phyloP scores from a whole-genome alignment of 139 green algal genomes.

The Edaphochlamys debaryana region DNA sequence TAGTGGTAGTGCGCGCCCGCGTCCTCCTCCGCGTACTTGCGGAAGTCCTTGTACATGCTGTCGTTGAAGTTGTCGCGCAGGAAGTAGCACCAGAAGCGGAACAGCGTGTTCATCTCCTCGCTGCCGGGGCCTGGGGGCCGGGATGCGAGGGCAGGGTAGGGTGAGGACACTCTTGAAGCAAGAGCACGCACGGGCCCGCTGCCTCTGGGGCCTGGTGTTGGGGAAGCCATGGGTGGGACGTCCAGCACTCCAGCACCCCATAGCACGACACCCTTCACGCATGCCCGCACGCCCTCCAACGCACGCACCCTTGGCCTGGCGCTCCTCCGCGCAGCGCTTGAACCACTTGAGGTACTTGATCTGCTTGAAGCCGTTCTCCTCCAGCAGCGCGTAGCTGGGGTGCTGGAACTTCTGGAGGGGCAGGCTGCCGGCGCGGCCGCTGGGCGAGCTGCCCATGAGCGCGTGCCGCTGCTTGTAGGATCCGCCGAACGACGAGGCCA shows the following conservation, averaged over 20 bases:
- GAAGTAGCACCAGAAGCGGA: constrained; percentile 99
- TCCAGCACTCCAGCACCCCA: no score
- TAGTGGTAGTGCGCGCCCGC: constrained; percentile 83
- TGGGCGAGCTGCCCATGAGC: constrained; percentile 37
- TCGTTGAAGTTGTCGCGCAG: constrained; percentile 94
- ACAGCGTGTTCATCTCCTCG: constrained; percentile 99
- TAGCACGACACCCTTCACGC: neutral
- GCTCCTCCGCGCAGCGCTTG: constrained; percentile 91
- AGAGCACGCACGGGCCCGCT: no score
- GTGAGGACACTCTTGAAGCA: no score
- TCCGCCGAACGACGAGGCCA: constrained; percentile 22
- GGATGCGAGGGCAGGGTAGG: no score
- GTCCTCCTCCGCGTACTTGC: constrained; percentile 65
- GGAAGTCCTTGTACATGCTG: constrained; percentile 92
- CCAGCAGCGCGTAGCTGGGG: constrained; percentile 89
- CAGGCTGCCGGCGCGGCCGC: constrained; percentile 37
- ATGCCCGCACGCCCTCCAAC: neutral
- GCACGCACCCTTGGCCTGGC: constrained; percentile 71
- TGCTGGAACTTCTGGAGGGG: constrained; percentile 90
- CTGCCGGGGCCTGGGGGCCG: constrained; percentile 39
- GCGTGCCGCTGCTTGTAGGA: constrained; percentile 26
- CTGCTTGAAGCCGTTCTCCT: constrained; percentile 96
- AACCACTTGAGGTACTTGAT: constrained; percentile 87
- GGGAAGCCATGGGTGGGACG: no score
- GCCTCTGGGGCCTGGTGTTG: no score